Conservation (phyloP, 495 filamentous ascomycete species). For the Polyplosphaeria fusca region DNA sequence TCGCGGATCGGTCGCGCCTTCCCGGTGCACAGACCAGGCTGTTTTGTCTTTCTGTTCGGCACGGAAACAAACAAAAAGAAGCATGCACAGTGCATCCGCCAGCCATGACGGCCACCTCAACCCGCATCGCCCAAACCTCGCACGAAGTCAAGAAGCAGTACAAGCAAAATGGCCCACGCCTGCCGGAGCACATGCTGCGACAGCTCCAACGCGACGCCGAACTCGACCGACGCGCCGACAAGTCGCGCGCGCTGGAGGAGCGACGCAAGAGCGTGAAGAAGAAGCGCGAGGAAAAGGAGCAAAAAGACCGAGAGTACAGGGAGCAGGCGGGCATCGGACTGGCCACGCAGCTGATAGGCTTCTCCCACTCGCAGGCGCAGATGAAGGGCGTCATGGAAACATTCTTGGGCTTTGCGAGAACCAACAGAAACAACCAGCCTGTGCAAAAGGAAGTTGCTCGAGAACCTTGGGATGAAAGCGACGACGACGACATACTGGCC, state of each 20-base stretch:
- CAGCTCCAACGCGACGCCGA: slow-evolving; percentile 27
- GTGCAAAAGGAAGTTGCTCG: slow-evolving; percentile 1
- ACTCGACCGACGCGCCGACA: slow-evolving; percentile 25
- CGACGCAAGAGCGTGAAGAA: slow-evolving; percentile 12
- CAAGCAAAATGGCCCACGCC: slow-evolving; percentile 23
- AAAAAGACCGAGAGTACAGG: slow-evolving; percentile 24
- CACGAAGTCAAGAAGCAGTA: slow-evolving; percentile 25
- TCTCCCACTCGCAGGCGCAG: slow-evolving; percentile 29
- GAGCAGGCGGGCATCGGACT: slow-evolving; percentile 28
- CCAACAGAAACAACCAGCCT: background rate
- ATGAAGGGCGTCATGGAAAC: slow-evolving; percentile 35
- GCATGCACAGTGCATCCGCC: no score
- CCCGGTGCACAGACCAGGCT: no score
- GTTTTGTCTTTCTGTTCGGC: no score
- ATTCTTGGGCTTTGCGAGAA: slow-evolving; percentile 26
- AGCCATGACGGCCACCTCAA: slow-evolving; percentile 15
- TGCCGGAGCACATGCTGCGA: slow-evolving; percentile 12
- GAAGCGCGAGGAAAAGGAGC: slow-evolving; percentile 25
- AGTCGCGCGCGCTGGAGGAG: slow-evolving; percentile 28
- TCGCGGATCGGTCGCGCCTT: no score
- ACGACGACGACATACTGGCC: slow-evolving; percentile 5
- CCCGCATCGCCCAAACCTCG: slow-evolving; percentile 28
- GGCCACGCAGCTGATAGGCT: slow-evolving; percentile 36
- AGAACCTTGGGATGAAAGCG: slow-evolving; percentile 30
- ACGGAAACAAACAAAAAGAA: no score